A percentile compares a stretch with the other conserved stretches of the same genome.
phyloP scores from a whole-genome alignment of 106 monocot species.

The Dendrobium officinale region DNA sequence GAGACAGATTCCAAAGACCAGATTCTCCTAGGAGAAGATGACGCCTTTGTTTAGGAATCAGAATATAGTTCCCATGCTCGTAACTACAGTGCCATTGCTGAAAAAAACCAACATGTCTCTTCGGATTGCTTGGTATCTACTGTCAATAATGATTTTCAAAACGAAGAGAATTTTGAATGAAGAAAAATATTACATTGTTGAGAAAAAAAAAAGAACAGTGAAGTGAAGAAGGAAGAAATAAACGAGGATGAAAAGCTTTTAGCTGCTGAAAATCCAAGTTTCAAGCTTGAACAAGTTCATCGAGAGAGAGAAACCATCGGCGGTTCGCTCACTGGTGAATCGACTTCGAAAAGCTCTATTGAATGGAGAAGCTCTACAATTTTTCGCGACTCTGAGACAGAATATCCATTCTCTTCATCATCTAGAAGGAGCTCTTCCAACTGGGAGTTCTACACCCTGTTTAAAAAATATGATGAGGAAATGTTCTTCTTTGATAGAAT shows the following conservation, averaged over 20 bases:
- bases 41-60: constrained; percentile 28
- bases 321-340: constrained; percentile 47
- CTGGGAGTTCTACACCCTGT: constrained; percentile 78
- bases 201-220: neutral
- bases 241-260: constrained; percentile 19
- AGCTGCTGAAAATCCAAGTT: neutral
- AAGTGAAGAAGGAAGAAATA: constrained; percentile 12
- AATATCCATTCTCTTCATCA: constrained; percentile 85
- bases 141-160: constrained; percentile 5
- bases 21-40: constrained; percentile 25
- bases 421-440: constrained; percentile 75
- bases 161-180: neutral
- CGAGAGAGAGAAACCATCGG: constrained; percentile 20
- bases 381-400: constrained; percentile 71
- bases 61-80: neutral
- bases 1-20: constrained; percentile 26
- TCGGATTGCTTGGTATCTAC: neutral
- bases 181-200: neutral
- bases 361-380: constrained; percentile 73
- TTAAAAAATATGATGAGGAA: constrained; percentile 86
- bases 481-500: constrained; percentile 78
- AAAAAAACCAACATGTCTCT: too few species aligned
- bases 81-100: too few species aligned
- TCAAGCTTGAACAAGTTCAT: constrained; percentile 1
- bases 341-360: constrained; percentile 78